A percentile compares a stretch with the other conserved stretches of the same genome.
These are phyloP conservation scores for Talaromyces albobiverticillius DNA, from an alignment of 2,329 filamentous ascomycete species.

Conservation along the genomic window DNA sequence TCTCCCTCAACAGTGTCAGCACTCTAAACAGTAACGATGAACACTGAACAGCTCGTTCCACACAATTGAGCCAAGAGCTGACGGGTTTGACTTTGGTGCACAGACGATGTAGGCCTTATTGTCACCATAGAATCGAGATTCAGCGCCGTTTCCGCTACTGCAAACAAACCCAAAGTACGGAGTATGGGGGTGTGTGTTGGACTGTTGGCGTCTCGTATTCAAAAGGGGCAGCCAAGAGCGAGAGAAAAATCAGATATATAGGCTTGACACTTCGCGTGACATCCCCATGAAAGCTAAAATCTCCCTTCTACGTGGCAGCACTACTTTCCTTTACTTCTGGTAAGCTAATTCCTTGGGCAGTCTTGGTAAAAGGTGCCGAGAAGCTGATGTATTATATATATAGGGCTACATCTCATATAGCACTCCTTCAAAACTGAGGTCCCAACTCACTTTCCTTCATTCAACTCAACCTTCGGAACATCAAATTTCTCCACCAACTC, in stretches of 20 bases:
- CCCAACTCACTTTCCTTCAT: neutral
- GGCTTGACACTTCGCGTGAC: neutral
- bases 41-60: too few species aligned
- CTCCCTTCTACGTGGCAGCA: neutral
- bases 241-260: neutral
- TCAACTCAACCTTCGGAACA: neutral
- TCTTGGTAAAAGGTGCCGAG: neutral
- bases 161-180: too few species aligned
- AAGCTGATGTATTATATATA: neutral
- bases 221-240: constrained; percentile 1
- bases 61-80: neutral
- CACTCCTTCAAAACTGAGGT: neutral
- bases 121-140: too few species aligned
- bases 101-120: too few species aligned
- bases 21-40: too few species aligned
- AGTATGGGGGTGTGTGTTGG: too few species aligned
- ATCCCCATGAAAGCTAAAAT: neutral
- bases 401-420: neutral
- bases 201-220: constrained; percentile 5
- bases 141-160: too few species aligned
- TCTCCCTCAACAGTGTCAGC: too few species aligned
- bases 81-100: neutral
- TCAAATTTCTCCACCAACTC: too few species aligned
- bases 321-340: neutral
- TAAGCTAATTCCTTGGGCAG: neutral